Conservation (phyloP, 331 rosid species). For the Pyracantha coccinea region DNA sequence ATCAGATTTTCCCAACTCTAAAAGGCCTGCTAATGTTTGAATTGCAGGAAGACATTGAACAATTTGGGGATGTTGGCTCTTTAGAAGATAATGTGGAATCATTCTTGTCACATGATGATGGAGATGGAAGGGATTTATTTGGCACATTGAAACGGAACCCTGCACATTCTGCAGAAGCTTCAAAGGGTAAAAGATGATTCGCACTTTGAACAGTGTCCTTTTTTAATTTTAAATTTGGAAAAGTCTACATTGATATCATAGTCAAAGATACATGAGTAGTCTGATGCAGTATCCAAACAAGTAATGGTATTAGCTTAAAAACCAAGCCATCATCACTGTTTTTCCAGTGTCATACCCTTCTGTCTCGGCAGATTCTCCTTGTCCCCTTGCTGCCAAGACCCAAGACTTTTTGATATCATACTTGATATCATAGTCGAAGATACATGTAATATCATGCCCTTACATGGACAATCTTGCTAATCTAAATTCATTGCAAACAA, state of each 20-base stretch:
- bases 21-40: conserved; percentile 1
- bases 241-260: background rate
- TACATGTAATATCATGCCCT: no score
- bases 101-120: conserved; percentile 79
- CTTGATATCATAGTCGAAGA: background rate
- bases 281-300: background rate
- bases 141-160: conserved; percentile 67
- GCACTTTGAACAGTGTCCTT: conserved; percentile 8
- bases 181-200: conserved; percentile 56
- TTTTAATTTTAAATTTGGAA: background rate
- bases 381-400: background rate
- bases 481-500: background rate
- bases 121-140: conserved; percentile 86
- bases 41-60: conserved; percentile 85
- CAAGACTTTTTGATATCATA: background rate
- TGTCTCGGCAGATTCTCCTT: background rate
- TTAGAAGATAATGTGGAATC: conserved; percentile 93
- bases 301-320: background rate
- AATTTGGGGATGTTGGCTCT: conserved; percentile 86
- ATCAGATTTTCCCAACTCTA: conserved; percentile 7
- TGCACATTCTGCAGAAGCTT: conserved; percentile 69
- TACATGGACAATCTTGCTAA: background rate
- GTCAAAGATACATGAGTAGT: background rate
- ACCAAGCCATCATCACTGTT: background rate
- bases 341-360: background rate